These are phyloP conservation scores for Lactarius evosmus DNA, from an alignment of 768 basidiomycete species.

Conservation along the genomic window DNA sequence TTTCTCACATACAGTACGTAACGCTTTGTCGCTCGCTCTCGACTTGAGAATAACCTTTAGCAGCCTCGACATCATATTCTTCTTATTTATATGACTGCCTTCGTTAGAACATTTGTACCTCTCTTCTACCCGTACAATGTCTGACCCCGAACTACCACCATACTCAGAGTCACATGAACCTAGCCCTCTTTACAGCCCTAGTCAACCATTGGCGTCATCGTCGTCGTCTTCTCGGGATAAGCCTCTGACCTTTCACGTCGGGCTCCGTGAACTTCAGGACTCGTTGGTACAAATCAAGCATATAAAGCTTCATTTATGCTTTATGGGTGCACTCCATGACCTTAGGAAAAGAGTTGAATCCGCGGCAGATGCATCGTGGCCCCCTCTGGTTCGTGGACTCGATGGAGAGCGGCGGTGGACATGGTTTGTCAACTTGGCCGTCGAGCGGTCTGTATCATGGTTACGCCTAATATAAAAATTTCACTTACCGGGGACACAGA, in stretches of 20 bases:
- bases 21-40: not conserved
- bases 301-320: conserved; percentile 14
- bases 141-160: conserved; percentile 6
- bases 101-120: too few species aligned
- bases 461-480: not conserved
- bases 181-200: not conserved
- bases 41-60: not conserved
- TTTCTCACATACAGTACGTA: not conserved
- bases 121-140: conserved; percentile 4
- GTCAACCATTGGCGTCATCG: conserved; percentile 8
- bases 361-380: not conserved
- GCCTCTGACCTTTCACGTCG: conserved; percentile 1
- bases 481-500: conserved; percentile 26
- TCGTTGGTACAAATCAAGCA: conserved; percentile 13
- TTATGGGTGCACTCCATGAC: conserved; percentile 15
- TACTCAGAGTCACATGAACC: conserved; percentile 10
- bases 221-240: conserved; percentile 11
- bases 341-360: conserved; percentile 17
- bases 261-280: conserved; percentile 19
- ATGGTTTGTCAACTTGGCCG: conserved; percentile 42
- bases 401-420: conserved; percentile 36
- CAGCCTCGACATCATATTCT: not conserved
- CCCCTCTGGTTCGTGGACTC: conserved; percentile 23
- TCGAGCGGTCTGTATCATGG: conserved; percentile 34
- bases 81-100: not conserved